These are phyloP conservation scores for Rhodotorula graminis DNA, from an alignment of 768 basidiomycete genomes.

Conservation along the genomic window DNA sequence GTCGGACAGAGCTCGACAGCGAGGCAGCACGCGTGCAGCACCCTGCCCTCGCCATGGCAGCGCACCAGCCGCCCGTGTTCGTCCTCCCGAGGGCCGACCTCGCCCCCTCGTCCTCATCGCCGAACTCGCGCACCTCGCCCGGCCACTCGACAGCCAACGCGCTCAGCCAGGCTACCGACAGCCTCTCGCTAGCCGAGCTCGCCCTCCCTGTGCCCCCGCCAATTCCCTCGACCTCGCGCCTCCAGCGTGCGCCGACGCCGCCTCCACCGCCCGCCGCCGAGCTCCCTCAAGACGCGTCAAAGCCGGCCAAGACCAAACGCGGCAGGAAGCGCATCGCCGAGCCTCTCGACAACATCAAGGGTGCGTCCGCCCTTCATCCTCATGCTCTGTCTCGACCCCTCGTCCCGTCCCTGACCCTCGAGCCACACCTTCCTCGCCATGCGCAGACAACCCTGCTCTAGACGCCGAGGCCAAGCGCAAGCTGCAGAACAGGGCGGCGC, in stretches of 20 bases:
- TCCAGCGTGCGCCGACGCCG: too few species aligned
- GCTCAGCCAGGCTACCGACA: background rate
- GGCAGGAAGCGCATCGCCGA: conserved; percentile 9
- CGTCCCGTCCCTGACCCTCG: background rate
- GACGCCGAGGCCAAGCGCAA: conserved; percentile 62
- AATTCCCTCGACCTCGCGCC: background rate
- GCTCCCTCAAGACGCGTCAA: too few species aligned
- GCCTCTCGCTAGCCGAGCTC: background rate
- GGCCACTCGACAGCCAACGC: too few species aligned
- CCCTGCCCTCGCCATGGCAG: too few species aligned
- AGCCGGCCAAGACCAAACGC: background rate
- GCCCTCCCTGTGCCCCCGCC: too few species aligned
- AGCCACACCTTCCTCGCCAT: background rate
- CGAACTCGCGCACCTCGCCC: too few species aligned
- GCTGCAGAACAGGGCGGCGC: conserved; percentile 93
- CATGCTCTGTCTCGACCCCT: too few species aligned
- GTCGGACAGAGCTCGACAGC: too few species aligned
- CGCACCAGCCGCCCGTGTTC: too few species aligned
- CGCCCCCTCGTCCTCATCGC: background rate
- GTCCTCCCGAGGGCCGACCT: too few species aligned
- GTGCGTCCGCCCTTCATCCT: background rate
- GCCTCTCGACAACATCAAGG: background rate
- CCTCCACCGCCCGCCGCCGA: too few species aligned
- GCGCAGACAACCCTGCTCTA: conserved; percentile 6
- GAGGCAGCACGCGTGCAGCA: too few species aligned